Evolutionary conservation across 2,329 filamentous ascomycete genomes (phyloP).

Genomic region (Teratosphaeria gauchensis): DNA sequence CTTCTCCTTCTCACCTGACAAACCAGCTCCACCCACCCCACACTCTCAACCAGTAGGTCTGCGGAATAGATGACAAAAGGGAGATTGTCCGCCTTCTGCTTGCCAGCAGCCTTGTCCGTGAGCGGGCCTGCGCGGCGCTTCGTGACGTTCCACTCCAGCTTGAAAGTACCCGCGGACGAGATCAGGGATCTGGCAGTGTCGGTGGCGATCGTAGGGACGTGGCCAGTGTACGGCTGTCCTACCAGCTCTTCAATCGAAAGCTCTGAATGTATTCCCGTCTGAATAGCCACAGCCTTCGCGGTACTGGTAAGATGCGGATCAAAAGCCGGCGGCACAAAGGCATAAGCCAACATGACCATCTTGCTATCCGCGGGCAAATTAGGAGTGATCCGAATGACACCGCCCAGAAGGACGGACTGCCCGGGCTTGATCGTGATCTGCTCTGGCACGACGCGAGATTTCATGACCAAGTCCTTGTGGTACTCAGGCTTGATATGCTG

Average conservation of each 20-base stretch:
- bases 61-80: conserved; percentile 71
- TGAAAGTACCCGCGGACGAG: conserved; percentile 61
- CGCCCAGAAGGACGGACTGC: conserved; percentile 69
- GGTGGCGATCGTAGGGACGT: conserved; percentile 52
- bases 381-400: conserved; percentile 80
- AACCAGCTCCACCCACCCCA: conserved; percentile 85
- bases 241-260: conserved; percentile 6
- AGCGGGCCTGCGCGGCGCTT: conserved; percentile 65
- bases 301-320: conserved; percentile 67
- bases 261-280: conserved; percentile 34
- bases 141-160: conserved; percentile 74
- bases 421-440: conserved; percentile 64
- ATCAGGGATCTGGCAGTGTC: conserved; percentile 26
- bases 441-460: conserved; percentile 59
- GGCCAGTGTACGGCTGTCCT: conserved; percentile 48
- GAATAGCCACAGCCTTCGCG: conserved; percentile 66
- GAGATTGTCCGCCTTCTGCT: conserved; percentile 55
- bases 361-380: conserved; percentile 41
- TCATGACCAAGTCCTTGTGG: conserved; percentile 66
- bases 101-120: conserved; percentile 51
- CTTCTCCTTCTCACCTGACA: conserved; percentile 57
- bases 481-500: conserved; percentile 58
- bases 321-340: conserved; percentile 63
- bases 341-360: conserved; percentile 62
- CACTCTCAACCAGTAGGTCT: conserved; percentile 83